Conservation (phyloP, 2,329 filamentous ascomycete genomes). For the Myriosclerotinia curreyana region DNA sequence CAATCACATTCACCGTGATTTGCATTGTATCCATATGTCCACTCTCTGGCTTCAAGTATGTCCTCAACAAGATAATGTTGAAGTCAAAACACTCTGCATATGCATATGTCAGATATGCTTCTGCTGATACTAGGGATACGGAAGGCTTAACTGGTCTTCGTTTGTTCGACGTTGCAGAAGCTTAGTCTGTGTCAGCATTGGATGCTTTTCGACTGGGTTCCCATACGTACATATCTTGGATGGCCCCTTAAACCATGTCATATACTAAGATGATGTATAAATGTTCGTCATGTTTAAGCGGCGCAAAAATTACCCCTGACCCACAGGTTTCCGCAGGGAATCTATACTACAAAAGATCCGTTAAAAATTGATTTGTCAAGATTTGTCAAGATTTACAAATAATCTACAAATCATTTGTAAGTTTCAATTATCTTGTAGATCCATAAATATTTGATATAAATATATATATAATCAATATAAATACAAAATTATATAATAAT, state of each 20-base stretch:
- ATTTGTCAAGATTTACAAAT: too few species aligned
- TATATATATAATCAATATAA: too few species aligned
- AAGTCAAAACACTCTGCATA: slow-evolving; percentile 40
- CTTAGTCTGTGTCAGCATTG: background rate
- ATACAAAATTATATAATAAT: too few species aligned
- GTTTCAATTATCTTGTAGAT: too few species aligned
- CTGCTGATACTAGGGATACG: background rate
- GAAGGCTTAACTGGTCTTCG: background rate
- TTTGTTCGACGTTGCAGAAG: background rate
- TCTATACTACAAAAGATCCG: too few species aligned
- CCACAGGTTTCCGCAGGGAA: too few species aligned
- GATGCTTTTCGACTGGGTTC: background rate
- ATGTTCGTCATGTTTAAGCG: too few species aligned
- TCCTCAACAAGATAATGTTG: slow-evolving; percentile 41
- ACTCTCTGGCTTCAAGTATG: slow-evolving; percentile 41
- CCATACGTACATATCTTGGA: background rate
- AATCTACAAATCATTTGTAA: too few species aligned
- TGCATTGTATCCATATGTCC: slow-evolving; percentile 45
- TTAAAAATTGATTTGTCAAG: too few species aligned
- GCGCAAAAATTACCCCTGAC: too few species aligned
- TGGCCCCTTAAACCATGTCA: slow-evolving; percentile 3
- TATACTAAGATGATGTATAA: slow-evolving; percentile 5
- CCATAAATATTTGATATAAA: too few species aligned
- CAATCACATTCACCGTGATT: slow-evolving; percentile 36
- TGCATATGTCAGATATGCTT: background rate